Base-by-base conservation (phyloP, 2,329 filamentous ascomycete species). In the Aplosporella prunicola region DNA sequence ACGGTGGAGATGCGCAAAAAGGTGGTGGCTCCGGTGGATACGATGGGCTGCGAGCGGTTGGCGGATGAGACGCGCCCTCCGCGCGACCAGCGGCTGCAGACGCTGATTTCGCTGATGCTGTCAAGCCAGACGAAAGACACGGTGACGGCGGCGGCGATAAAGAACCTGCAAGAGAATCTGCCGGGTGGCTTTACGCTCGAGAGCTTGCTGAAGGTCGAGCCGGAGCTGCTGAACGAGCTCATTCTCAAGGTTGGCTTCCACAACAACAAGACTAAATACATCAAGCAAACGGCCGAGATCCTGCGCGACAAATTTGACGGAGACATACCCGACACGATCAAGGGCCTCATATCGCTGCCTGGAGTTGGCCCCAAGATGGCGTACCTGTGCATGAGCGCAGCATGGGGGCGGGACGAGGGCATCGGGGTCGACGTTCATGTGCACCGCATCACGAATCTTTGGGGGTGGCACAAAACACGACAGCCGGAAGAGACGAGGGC, bases 321-420 rank as follows among this genome's bases (percentile, higher is more conserved):
- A 35, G 88, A 95, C 52, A 91, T 95, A 39, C 88, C 88, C 1
- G 69, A 80, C 44, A 82, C 80, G 0, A 76, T 89, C 35, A 71
- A 78, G 44, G 86, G 81, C 0, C 69, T 95, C 14, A 78, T 79
- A 35, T 74, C 76, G 2, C 71, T 94, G 0, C 87, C 87, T 0
- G 88, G 88, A 5, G 88, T 95, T 1, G 88, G 88, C 0, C 88
- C 88, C 20, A 95, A 95, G 63, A 95, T 95, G 88, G 87, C 81
- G 9, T 88, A 91, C 57, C 72, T 95, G 15, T 89, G 82, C 56
- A 75, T 94, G 66, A 81, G 79, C 31, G 81, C 81, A 0, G 84
- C 80, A 52, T 71, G 80, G 80, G 76, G 76, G 2, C 65, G 70
- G 29, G 69, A 76, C 33, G 71, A 79, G 47, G 88, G 88, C 6